Evolutionary conservation across 495 filamentous ascomycete species (phyloP).

Genomic region (Diplogelasinospora grovesii): DNA sequence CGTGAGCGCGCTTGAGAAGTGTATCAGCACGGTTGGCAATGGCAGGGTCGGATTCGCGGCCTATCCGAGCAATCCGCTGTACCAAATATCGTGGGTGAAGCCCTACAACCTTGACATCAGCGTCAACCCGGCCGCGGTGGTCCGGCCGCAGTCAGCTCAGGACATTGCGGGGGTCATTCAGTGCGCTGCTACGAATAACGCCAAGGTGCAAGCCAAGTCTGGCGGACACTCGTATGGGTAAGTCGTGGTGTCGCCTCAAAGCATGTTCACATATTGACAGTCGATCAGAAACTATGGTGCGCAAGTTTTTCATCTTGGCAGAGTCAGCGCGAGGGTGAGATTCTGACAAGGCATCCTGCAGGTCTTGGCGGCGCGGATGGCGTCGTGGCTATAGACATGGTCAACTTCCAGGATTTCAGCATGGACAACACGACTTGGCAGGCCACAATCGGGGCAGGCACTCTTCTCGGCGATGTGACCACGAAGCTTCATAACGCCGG

Average conservation of each 20-base stretch:
- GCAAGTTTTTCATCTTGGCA: neutral
- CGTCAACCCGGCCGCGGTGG: slow-evolving; percentile 56
- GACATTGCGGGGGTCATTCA: slow-evolving; percentile 54
- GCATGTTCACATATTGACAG: slow-evolving; percentile 3
- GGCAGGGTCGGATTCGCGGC: slow-evolving; percentile 35
- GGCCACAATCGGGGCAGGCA: slow-evolving; percentile 62
- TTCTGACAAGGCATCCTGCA: slow-evolving; percentile 18
- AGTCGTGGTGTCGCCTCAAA: no score
- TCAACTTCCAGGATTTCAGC: slow-evolving; percentile 46
- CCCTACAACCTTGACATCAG: slow-evolving; percentile 59
- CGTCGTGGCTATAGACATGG: slow-evolving; percentile 51
- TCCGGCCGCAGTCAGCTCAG: slow-evolving; percentile 48
- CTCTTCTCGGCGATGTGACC: slow-evolving; percentile 54
- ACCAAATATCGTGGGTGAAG: slow-evolving; percentile 38
- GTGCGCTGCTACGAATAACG: slow-evolving; percentile 46
- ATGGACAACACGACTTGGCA: slow-evolving; percentile 49
- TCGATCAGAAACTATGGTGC: slow-evolving; percentile 27
- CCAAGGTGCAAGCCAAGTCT: slow-evolving; percentile 61
- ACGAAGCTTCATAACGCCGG: slow-evolving; percentile 52
- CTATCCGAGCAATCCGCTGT: slow-evolving; percentile 31
- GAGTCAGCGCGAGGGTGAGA: no score
- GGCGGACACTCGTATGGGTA: slow-evolving; percentile 69
- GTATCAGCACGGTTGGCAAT: slow-evolving; percentile 34
- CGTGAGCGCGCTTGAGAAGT: slow-evolving; percentile 28
- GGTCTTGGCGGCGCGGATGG: slow-evolving; percentile 50